Evolutionary conservation across 2,329 filamentous ascomycete species (phyloP), one percentile per base, ranked within the genome.

Genomic region (Aspergillus melleus): DNA sequence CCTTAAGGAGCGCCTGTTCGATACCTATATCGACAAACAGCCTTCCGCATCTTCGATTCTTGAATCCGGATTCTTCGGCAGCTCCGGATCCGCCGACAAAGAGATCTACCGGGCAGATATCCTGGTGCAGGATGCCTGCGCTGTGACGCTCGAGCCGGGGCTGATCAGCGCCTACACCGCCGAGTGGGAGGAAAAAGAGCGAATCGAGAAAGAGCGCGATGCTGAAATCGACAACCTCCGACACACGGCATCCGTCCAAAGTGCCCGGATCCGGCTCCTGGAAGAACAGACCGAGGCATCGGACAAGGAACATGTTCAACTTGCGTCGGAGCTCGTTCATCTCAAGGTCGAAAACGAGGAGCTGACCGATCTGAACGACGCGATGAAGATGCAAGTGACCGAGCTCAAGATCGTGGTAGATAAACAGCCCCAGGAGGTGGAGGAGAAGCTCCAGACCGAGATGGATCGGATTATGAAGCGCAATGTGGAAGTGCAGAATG

Each of bases 21-120:
- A 99, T 71, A 92, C 92, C 44, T 99, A 99, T 76, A 97, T 99
- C 64, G 95, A 99, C 76, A 90, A 92, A 68, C 86, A 92, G 8
- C 95, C 95, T 0, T 96, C 92, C 2, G 89, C 92, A n/a, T 92
- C 88, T 54, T 96, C 92, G 16, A 89, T 99, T 52, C 85, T 98
- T 1, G 95, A 99, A 75, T 96, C 92, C 49, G 95, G 95, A 14
- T 99, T 99, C 82, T 99, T 99, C 71, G 95, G 95, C 61, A 94
- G 90, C 73, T 94, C 92, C 24, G 92, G 91, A 36, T 88, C 88
- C 66, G 85, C 92, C 12, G 95, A 99, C 73, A 97, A 96, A 76
- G 95, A 97, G 73, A 87, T 99, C 6, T 99, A 99, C 74, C 88
- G 93, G 53, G 95, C 95, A 16, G 95, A 99, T 74, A 88, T 95